Base-by-base conservation (phyloP, 164 flowering plant species). In the Houttuynia cordata region DNA sequence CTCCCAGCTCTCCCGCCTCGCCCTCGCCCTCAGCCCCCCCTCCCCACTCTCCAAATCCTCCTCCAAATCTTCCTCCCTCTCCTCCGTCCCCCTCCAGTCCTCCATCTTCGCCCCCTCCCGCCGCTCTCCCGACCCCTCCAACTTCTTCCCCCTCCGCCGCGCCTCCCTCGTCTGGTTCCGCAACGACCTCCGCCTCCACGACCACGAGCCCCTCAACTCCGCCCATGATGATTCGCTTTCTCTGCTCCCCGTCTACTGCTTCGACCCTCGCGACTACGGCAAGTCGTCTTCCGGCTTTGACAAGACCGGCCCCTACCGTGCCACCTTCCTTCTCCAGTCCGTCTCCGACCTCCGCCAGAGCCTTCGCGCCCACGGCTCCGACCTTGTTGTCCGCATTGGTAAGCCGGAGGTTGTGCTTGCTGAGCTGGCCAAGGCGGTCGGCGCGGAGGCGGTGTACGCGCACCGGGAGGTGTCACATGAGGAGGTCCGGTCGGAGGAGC, bases 81-180 rank as follows among this genome's bases (percentile, higher is more conserved):
- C 96, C 4, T 62, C 88, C 22, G 67, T 66, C 34, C 91, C 93
- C n/a, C 82, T 89, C 24, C 88, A 77, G 22, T 65, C 19, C 59
- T 86, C 96, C 0, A 84, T 84, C 56, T 56, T 75, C 18, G 59
- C 66, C 2, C 77, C 70, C 49, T 89, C 88, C 0, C 84, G 78
- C 63, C 87, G 86, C 67, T 78, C 88, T 34, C 62, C 79, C 0
- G 89, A 90, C 65, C 97, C 97, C 15, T 74, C 84, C 40, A 73
- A 78, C 49, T 81, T 74, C 24, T 88, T 88, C 37, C 87, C 70
- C 34, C 61, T 83, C 49, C 94, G 97, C 21, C 84, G 91, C 12
- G 77, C 88, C 30, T 60, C 96, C 68, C 73, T 93, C 37, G 92
- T 86, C n/a, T 86, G 94, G 96, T 88, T 93, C 76, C 81, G 98